A percentile compares a stretch with the other conserved stretches of the same genome.
These are phyloP conservation scores for Neofusicoccum cordaticola DNA, from an alignment of 2,329 filamentous ascomycete genomes.

Conservation along the genomic window DNA sequence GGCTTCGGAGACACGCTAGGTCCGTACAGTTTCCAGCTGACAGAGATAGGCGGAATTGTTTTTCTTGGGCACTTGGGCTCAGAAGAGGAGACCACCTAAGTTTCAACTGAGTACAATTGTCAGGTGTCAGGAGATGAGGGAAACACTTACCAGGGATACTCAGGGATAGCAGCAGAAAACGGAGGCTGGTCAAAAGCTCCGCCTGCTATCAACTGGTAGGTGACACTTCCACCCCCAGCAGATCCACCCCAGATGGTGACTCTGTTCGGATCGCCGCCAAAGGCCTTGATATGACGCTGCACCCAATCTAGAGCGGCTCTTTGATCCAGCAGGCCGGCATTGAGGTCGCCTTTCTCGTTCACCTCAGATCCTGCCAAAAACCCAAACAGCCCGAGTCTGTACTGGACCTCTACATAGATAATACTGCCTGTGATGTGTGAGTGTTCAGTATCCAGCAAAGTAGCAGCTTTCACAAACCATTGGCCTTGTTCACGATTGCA, in stretches of 20 bases:
- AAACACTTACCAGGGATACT: constrained; percentile 30
- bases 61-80: constrained; percentile 24
- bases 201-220: constrained; percentile 38
- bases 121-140: too few relatives aligned
- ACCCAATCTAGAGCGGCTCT: constrained; percentile 61
- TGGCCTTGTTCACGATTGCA: constrained; percentile 5
- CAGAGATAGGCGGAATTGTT: constrained; percentile 30
- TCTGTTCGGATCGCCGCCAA: constrained; percentile 55
- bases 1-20: constrained; percentile 31
- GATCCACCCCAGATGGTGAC: constrained; percentile 63
- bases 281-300: constrained; percentile 52
- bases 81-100: not conserved
- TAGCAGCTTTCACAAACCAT: not conserved
- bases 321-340: constrained; percentile 64
- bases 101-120: not conserved
- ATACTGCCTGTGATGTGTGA: constrained; percentile 45
- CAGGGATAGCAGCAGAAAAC: constrained; percentile 43
- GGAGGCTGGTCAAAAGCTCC: constrained; percentile 37
- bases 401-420: constrained; percentile 61
- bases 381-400: constrained; percentile 61
- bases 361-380: constrained; percentile 61
- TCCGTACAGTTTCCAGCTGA: constrained; percentile 19
- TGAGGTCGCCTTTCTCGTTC: constrained; percentile 53
- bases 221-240: constrained; percentile 58
- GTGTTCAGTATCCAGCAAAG: not conserved